A percentile compares a stretch with the other conserved stretches of the same genome.
Conservation (phyloP, 768 basidiomycete species). For the Kondoa malvinella region DNA sequence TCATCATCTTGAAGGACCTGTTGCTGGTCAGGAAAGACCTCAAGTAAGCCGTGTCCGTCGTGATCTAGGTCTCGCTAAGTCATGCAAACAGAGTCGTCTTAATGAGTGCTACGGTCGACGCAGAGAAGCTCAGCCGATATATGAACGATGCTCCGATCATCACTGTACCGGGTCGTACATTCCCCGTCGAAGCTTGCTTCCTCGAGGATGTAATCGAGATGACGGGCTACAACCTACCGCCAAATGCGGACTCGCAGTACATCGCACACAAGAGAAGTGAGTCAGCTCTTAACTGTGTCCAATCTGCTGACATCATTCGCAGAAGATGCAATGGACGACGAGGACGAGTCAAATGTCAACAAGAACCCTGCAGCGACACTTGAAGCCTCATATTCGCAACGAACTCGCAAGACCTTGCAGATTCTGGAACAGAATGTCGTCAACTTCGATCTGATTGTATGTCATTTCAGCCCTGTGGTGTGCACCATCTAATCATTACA, state of each 20-base stretch:
- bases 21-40: conserved; percentile 58
- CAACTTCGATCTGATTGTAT: conserved; percentile 65
- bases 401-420: conserved; percentile 61
- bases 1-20: conserved; percentile 78
- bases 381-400: conserved; percentile 35
- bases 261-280: conserved; percentile 11
- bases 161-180: conserved; percentile 82
- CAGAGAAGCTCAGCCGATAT: conserved; percentile 50
- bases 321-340: conserved; percentile 45
- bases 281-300: not conserved
- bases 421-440: conserved; percentile 73
- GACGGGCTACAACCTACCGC: conserved; percentile 32
- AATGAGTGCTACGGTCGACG: conserved; percentile 90
- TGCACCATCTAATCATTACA: not conserved
- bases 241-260: conserved; percentile 46
- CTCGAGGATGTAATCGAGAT: conserved; percentile 81
- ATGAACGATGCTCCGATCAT: conserved; percentile 70
- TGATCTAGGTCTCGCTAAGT: conserved; percentile 8
- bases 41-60: conserved; percentile 41
- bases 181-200: conserved; percentile 69
- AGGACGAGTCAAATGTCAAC: conserved; percentile 35
- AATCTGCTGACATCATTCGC: conserved; percentile 4
- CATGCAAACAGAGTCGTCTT: conserved; percentile 51
- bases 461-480: not conserved
- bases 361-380: conserved; percentile 15